Percentiles rank a stretch among this genome's conserved stretches.
These are phyloP conservation scores for Syzygium oleosum DNA, from an alignment of 345 rosid genomes.

Conservation along the genomic window DNA sequence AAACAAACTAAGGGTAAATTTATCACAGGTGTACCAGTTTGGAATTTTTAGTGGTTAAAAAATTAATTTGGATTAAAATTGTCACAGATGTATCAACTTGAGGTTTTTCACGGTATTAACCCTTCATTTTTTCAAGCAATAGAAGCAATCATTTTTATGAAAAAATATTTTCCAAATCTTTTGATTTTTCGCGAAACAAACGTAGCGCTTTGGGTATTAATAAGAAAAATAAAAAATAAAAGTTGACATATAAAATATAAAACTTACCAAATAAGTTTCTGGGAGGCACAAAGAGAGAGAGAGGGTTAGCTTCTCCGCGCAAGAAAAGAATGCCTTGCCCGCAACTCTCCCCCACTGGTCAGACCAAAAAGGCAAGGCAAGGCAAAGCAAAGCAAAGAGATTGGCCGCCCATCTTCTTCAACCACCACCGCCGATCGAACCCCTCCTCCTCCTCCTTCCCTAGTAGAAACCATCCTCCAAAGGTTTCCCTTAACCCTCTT, in stretches of 20 bases:
- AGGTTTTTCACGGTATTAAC: too few species aligned
- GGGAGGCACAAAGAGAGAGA: neutral
- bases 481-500: neutral
- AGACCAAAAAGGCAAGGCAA: neutral
- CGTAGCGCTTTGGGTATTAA: accelerated
- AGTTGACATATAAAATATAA: neutral
- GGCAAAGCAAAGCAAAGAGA: neutral
- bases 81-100: too few species aligned
- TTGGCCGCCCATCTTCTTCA: neutral
- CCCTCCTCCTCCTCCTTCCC: neutral
- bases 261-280: neutral
- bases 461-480: neutral
- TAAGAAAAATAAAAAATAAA: neutral
- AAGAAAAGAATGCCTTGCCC: neutral
- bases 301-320: neutral
- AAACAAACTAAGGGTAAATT: too few species aligned
- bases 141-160: too few species aligned
- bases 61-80: too few species aligned
- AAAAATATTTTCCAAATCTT: too few species aligned
- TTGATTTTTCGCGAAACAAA: too few species aligned
- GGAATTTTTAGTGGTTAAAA: too few species aligned
- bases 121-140: too few species aligned
- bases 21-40: too few species aligned
- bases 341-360: neutral
- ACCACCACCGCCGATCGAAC: neutral